A percentile compares a stretch with the other conserved stretches of the same genome.
phyloP scores from a whole-genome alignment of 140 eudicot species.

The Senecio squalidus region DNA sequence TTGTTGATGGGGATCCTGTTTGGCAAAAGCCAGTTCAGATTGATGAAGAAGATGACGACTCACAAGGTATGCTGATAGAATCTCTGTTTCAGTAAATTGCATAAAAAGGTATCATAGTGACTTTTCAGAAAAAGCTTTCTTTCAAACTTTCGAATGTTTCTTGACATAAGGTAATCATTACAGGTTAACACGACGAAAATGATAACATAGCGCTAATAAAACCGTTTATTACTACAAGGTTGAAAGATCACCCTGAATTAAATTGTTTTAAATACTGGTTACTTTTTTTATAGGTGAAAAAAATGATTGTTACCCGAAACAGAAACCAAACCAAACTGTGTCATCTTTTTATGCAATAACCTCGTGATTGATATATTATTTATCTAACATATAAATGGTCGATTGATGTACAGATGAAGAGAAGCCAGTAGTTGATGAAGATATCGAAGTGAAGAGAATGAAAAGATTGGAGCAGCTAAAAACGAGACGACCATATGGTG shows the following conservation, averaged over 20 bases:
- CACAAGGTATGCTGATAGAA: constrained; percentile 47
- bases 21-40: constrained; percentile 84
- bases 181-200: neutral
- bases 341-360: neutral
- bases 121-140: too few species aligned
- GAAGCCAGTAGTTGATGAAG: constrained; percentile 87
- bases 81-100: neutral
- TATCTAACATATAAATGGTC: neutral
- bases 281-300: neutral
- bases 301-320: neutral
- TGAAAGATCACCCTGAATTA: neutral
- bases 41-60: constrained; percentile 66
- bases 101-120: neutral
- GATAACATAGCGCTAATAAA: neutral
- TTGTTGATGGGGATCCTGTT: constrained; percentile 86
- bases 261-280: neutral
- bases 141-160: too few species aligned
- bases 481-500: constrained; percentile 63
- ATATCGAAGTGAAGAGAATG: constrained; percentile 88
- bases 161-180: neutral
- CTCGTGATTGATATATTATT: neutral
- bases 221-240: neutral
- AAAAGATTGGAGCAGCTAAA: constrained; percentile 69
- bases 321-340: neutral
- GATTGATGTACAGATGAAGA: constrained; percentile 58